Evolutionary conservation across 2,329 filamentous ascomycete genomes (phyloP), one percentile per base, ranked within the genome.

Genomic region (Pezicula carpinea): DNA sequence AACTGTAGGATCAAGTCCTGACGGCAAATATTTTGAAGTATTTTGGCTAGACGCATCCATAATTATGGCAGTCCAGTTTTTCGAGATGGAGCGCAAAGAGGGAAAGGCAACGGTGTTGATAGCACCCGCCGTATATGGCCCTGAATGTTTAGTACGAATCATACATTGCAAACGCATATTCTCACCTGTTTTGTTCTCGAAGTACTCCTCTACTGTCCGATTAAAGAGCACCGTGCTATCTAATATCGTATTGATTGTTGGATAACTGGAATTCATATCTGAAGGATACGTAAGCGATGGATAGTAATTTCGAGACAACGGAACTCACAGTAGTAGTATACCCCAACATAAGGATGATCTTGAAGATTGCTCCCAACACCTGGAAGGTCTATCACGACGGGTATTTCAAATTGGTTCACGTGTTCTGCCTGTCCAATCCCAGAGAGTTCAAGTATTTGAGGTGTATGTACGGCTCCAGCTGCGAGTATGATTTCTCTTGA

Each of bases 291-390:
- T 58, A 32, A 59, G 51, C 48, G 32, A 11, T 11, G 7, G 13
- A n/a, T 5, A 19, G n/a, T 10, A 11, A 14, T 6, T n/a, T 8
- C 13, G 17, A 14, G 11, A 17, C 14, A 21, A n/a, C 2, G 11
- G 13, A 6, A 35, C 51, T 38, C 45, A 56, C 56, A 58, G 32
- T 57, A 58, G 33, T 60, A 57, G 2, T 56, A 46, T 3, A 53
- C 55, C 31, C 55, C 55, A 17, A 57, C 46, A 34, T 54, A 59
- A 26, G 55, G 26, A 29, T 29, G 26, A 29, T 29, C 26, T 29
- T 29, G 26, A 29, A 34, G 29, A 40, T 62, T 62, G 21, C 59
- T 50, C 14, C 69, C 70, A 14, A 72, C 69, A 1, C 66, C 67
- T 1, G 68, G 65, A 2, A 66, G 57, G 44, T 69, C 59, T 22